These are phyloP conservation scores for Wallemia ichthyophaga DNA, from an alignment of 1,284 basidiomycete species.

Conservation along the genomic window DNA sequence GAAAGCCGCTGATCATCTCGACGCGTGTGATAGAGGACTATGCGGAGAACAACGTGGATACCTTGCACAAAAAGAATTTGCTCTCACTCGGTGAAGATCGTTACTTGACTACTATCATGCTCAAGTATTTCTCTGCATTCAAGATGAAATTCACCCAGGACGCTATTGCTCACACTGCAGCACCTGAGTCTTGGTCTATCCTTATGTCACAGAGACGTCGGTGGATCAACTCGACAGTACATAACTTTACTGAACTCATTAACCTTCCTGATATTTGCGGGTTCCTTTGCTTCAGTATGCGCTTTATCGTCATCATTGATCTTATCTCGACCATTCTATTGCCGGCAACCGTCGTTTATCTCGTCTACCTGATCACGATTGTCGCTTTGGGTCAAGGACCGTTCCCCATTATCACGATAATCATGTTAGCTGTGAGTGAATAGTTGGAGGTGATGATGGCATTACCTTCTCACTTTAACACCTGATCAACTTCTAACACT, in stretches of 20 bases:
- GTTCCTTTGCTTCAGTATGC: slow-evolving; percentile 96
- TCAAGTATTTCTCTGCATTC: slow-evolving; percentile 72
- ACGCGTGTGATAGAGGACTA: slow-evolving; percentile 76
- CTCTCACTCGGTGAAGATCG: slow-evolving; percentile 94
- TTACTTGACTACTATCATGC: slow-evolving; percentile 73
- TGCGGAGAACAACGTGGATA: slow-evolving; percentile 84
- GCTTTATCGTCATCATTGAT: slow-evolving; percentile 91
- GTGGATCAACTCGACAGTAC: slow-evolving; percentile 98
- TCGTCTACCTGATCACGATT: slow-evolving; percentile 48
- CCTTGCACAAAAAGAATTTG: slow-evolving; percentile 88
- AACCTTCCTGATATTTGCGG: slow-evolving; percentile 80
- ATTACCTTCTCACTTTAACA: not conserved
- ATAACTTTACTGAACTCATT: slow-evolving; percentile 78
- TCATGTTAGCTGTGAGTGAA: slow-evolving; percentile 38
- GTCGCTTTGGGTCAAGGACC: slow-evolving; percentile 30
- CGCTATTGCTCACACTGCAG: slow-evolving; percentile 69
- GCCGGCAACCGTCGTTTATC: slow-evolving; percentile 60
- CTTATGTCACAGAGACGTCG: slow-evolving; percentile 81
- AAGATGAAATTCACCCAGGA: slow-evolving; percentile 88
- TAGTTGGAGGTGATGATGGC: not conserved
- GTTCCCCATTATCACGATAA: slow-evolving; percentile 45
- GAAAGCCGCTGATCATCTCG: slow-evolving; percentile 61
- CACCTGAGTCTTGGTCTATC: slow-evolving; percentile 76
- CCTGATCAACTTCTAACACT: too few species aligned
- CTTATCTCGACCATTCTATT: slow-evolving; percentile 56